phyloP scores from a whole-genome alignment of 2,329 filamentous ascomycete genomes.

The Didymella pomorum region DNA sequence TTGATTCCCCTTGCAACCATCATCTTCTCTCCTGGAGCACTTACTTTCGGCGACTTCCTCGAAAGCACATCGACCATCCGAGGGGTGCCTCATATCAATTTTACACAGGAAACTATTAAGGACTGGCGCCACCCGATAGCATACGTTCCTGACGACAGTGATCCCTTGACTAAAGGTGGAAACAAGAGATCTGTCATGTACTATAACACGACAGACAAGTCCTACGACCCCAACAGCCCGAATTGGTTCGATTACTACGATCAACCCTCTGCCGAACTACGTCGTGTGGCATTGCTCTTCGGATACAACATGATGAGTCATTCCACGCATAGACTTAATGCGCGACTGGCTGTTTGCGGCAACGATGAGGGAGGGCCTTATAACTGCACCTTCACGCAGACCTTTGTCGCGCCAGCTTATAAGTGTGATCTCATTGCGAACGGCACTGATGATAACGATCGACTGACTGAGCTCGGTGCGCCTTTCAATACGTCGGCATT shows the following conservation, averaged over 20 bases:
- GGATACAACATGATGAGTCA: conserved; percentile 42
- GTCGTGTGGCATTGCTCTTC: conserved; percentile 40
- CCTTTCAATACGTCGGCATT: conserved; percentile 46
- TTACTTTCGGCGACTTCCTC: conserved; percentile 47
- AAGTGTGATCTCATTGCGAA: conserved; percentile 43
- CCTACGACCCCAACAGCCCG: background rate
- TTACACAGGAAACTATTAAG: conserved; percentile 42
- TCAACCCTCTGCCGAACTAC: conserved; percentile 42
- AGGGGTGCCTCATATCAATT: conserved; percentile 40
- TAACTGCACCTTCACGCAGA: conserved; percentile 47
- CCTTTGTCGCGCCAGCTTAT: conserved; percentile 44
- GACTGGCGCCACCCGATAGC: conserved; percentile 40
- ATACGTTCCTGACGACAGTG: conserved; percentile 10
- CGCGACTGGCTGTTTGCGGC: conserved; percentile 49
- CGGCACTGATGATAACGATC: conserved; percentile 28
- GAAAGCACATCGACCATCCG: conserved; percentile 27
- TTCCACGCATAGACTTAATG: conserved; percentile 36
- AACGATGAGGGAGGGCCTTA: conserved; percentile 29
- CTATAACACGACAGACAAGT: conserved; percentile 47
- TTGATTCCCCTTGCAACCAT: conserved; percentile 49
- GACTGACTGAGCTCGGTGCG: conserved; percentile 33
- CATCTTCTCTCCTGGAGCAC: conserved; percentile 49
- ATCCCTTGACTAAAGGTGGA: conserved; percentile 31
- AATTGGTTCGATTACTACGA: conserved; percentile 50
- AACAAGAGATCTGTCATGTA: conserved; percentile 43